Evolutionary conservation across 2,329 filamentous ascomycete genomes (phyloP).

Genomic region (Penicillium sp.): DNA sequence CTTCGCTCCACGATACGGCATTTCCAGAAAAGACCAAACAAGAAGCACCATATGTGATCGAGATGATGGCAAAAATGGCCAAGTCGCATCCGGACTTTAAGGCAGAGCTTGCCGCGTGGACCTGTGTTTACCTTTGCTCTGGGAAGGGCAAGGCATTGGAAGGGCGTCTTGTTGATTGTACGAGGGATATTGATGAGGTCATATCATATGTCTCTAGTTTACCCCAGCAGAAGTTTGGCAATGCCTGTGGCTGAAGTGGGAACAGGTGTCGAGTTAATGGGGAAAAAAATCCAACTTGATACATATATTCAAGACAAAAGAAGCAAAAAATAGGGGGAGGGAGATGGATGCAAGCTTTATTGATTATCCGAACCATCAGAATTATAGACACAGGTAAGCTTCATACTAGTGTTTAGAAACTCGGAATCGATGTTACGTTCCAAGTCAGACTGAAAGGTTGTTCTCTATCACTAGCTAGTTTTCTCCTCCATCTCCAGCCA

Average conservation of each 20-base stretch:
- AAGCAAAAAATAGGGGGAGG: no score
- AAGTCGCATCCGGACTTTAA: background rate
- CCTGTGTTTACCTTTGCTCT: background rate
- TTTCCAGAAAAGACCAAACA: background rate
- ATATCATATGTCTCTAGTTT: background rate
- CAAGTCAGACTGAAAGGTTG: no score
- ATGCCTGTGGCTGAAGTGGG: background rate
- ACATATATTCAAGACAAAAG: no score
- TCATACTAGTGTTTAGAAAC: no score
- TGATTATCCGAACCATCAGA: no score
- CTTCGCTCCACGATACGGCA: background rate
- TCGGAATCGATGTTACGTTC: no score
- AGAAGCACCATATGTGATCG: background rate
- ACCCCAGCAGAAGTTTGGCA: background rate
- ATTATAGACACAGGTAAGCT: no score
- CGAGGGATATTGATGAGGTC: background rate
- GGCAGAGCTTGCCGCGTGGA: background rate
- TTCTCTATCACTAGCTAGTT: no score
- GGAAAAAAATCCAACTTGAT: no score
- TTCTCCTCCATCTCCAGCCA: no score
- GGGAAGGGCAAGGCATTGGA: background rate
- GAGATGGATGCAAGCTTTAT: no score
- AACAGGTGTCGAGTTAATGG: no score
- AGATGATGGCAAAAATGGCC: constrained; percentile 1
- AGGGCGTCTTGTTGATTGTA: constrained; percentile 1